A percentile compares a stretch with the other conserved stretches of the same genome.
These are phyloP conservation scores for Pelagomonas calceolata DNA, from an alignment of 108 stramenopile species.

Conservation along the genomic window DNA sequence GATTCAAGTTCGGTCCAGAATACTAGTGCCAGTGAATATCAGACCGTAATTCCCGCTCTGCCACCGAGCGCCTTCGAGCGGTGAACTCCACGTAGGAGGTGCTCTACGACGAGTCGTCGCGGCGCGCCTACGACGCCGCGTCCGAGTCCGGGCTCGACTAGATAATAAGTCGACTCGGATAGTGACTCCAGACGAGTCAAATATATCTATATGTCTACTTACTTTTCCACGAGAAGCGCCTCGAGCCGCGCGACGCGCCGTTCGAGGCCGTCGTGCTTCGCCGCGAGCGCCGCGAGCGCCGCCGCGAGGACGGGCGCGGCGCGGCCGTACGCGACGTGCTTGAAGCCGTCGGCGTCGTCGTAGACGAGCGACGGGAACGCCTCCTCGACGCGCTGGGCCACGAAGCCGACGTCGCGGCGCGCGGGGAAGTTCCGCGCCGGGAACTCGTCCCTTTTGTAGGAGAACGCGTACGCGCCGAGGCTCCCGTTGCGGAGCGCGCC, in stretches of 20 bases:
- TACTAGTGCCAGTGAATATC: no score
- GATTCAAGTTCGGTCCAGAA: no score
- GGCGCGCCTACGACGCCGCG: no score
- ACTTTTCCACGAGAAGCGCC: not conserved
- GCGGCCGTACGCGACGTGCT: constrained; percentile 26
- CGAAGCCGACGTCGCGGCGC: constrained; percentile 31
- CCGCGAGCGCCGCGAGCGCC: constrained; percentile 27
- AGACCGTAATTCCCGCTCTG: no score
- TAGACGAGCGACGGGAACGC: constrained; percentile 42
- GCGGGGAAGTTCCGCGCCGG: not conserved
- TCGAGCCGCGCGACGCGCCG: not conserved
- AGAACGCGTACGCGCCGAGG: constrained; percentile 5
- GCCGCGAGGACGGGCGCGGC: constrained; percentile 32
- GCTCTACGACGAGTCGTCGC: no score
- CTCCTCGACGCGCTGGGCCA: constrained; percentile 49
- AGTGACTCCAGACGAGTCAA: no score
- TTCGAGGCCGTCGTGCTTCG: not conserved
- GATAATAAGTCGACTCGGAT: no score
- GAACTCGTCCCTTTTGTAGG: not conserved
- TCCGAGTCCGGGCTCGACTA: no score
- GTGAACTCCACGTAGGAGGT: no score
- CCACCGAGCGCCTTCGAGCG: no score
- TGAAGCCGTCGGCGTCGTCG: constrained; percentile 25
- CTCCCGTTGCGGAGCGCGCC: constrained; percentile 18
- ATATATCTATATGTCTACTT: no score